Conservation (phyloP, 306 rosid genomes). For the Glycine latifolia region DNA sequence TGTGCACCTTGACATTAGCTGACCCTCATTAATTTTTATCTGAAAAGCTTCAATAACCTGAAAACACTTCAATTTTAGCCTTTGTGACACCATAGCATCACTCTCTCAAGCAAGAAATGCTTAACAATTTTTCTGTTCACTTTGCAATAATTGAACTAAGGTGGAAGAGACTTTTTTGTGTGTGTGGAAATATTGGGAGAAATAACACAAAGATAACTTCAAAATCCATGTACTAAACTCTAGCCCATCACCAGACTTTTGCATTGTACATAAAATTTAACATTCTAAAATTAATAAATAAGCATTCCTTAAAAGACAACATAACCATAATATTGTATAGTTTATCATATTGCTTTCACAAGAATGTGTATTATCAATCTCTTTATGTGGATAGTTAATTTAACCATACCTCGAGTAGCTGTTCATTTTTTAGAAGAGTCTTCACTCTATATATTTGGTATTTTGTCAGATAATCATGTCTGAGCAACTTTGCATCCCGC, state of each 20-base stretch:
- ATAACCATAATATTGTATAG: neutral
- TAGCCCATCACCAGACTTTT: neutral
- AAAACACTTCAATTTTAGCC: conserved; percentile 44
- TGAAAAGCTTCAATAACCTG: conserved; percentile 87
- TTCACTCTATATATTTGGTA: conserved; percentile 83
- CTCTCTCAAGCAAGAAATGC: conserved; percentile 32
- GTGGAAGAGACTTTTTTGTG: too few relatives aligned
- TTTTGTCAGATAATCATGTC: conserved; percentile 70
- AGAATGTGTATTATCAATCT: conserved; percentile 33
- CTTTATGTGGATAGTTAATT: conserved; percentile 1
- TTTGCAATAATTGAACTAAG: conserved; percentile 1
- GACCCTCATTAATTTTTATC: conserved; percentile 75
- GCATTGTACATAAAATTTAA: conserved; percentile 14
- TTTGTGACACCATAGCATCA: conserved; percentile 4
- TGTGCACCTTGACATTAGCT: conserved; percentile 87
- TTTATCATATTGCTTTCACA: neutral
- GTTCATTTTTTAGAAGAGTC: conserved; percentile 90
- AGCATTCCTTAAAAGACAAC: conserved; percentile 4
- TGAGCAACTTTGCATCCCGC: conserved; percentile 81
- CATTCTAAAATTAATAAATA: conserved; percentile 25
- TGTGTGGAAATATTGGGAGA: neutral
- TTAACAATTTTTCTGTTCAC: neutral
- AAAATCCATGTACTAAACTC: conserved; percentile 15
- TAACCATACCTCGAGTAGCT: conserved; percentile 78
- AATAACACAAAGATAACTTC: neutral